Evolutionary conservation across 148 eudicot genomes (phyloP).

Genomic region (Heliamphora exappendiculata): DNA sequence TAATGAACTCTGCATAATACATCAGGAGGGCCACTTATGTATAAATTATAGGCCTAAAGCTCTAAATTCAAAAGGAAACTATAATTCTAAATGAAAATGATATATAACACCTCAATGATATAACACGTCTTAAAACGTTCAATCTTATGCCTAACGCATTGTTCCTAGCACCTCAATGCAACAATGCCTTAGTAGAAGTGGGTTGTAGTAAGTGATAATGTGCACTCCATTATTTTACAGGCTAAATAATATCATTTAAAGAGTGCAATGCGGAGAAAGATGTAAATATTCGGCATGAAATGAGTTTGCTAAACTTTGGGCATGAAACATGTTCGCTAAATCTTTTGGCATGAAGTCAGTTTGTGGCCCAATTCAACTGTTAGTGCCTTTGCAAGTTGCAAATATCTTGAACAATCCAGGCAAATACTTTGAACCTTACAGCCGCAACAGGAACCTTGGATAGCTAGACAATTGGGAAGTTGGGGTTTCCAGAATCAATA

Average conservation of each 20-base stretch:
- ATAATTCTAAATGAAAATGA: background rate
- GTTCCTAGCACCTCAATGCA: background rate
- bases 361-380: no score
- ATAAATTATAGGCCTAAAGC: no score
- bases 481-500: background rate
- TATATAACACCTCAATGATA: background rate
- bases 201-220: background rate
- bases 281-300: background rate
- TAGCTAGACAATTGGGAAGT: background rate
- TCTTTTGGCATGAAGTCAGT: no score
- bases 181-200: background rate
- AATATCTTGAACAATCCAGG: background rate
- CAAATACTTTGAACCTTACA: background rate
- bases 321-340: no score
- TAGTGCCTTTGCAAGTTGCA: background rate
- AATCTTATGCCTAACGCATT: background rate
- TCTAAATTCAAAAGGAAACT: no score
- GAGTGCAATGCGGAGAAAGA: background rate
- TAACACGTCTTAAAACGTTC: background rate
- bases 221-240: background rate
- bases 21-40: no score
- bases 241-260: background rate
- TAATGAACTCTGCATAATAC: no score
- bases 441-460: constrained; percentile 3
- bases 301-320: no score